A percentile compares a stretch with the other conserved stretches of the same genome.
These are phyloP conservation scores for Hymenoscyphus salicellus DNA, from an alignment of 2,329 filamentous ascomycete species.

Conservation along the genomic window DNA sequence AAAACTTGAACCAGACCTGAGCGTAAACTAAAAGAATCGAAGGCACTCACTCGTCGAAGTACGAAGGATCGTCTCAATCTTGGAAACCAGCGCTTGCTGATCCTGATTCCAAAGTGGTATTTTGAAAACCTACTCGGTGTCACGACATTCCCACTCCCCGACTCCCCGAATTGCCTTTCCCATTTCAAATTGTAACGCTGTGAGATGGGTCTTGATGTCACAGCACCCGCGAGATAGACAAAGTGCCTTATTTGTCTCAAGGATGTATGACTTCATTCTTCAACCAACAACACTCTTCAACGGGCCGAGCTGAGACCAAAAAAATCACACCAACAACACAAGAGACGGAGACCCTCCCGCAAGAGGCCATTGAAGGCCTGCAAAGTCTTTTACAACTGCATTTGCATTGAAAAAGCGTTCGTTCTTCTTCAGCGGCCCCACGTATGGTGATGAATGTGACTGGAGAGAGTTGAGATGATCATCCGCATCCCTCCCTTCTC, in stretches of 20 bases:
- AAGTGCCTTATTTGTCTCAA: background rate
- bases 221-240: background rate
- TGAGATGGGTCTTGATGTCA: background rate
- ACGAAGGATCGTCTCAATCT: background rate
- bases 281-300: background rate
- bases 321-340: background rate
- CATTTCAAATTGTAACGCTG: background rate
- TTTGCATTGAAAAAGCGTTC: background rate
- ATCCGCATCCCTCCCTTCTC: background rate
- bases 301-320: background rate
- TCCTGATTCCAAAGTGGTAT: background rate
- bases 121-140: background rate
- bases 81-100: background rate
- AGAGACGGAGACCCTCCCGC: background rate
- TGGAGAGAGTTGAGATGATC: background rate
- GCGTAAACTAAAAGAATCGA: background rate
- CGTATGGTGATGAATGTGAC: background rate
- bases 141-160: background rate
- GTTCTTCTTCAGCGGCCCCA: constrained; percentile 1
- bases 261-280: background rate
- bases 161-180: background rate
- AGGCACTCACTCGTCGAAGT: background rate
- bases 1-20: too few species aligned
- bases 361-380: background rate
- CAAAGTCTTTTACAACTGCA: background rate